Evolutionary conservation across 2,329 filamentous ascomycete genomes (phyloP).

Genomic region (Juglanconis sp.): DNA sequence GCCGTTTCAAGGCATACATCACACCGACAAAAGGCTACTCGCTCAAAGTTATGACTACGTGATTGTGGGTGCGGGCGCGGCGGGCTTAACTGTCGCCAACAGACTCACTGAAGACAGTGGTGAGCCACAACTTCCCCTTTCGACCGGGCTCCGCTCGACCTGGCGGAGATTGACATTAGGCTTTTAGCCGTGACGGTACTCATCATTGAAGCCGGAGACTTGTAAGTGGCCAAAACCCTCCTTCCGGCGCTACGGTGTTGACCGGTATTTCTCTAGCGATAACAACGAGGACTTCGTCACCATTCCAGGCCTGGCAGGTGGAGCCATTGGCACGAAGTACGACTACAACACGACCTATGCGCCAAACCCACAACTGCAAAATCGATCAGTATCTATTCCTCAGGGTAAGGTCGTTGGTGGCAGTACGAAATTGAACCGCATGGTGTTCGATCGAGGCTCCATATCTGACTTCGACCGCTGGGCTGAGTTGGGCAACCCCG

Average conservation of each 20-base stretch:
- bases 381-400: slow-evolving; percentile 10
- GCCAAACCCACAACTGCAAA: not conserved
- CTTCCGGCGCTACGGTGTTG: not conserved
- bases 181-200: slow-evolving; percentile 24
- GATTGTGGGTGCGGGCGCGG: slow-evolving; percentile 12
- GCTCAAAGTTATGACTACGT: slow-evolving; percentile 15
- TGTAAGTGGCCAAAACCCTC: slow-evolving; percentile 4
- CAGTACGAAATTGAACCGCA: slow-evolving; percentile 26
- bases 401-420: slow-evolving; percentile 25
- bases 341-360: slow-evolving; percentile 27
- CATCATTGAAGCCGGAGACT: slow-evolving; percentile 26
- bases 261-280: slow-evolving; percentile 4
- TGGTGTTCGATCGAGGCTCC: slow-evolving; percentile 28
- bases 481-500: slow-evolving; percentile 26
- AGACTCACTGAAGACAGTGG: slow-evolving; percentile 24
- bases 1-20: slow-evolving; percentile 7
- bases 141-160: not conserved
- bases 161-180: not conserved
- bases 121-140: not conserved
- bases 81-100: slow-evolving; percentile 26
- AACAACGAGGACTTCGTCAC: slow-evolving; percentile 23
- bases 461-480: slow-evolving; percentile 26
- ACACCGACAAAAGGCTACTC: not conserved
- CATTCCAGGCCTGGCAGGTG: slow-evolving; percentile 26
- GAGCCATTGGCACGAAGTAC: slow-evolving; percentile 22